Conservation (phyloP, 2,329 filamentous ascomycete species). For the Arthrobotrys conoides region DNA sequence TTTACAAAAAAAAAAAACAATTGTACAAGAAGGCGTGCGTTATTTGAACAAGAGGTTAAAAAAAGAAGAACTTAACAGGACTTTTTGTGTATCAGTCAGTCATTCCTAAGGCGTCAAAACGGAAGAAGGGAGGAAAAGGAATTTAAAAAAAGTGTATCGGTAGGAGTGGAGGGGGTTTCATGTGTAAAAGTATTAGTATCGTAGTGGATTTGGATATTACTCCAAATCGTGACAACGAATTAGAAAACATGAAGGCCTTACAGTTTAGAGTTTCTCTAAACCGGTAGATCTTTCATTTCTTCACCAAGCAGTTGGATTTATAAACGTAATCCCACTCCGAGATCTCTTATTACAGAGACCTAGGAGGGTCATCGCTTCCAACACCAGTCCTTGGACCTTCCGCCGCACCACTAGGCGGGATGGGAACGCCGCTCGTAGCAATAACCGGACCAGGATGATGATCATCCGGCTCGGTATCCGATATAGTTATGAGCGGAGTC, state of each 20-base stretch:
- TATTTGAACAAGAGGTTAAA: neutral
- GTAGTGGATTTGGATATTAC: neutral
- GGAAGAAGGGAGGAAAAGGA: no score
- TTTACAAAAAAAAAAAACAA: neutral
- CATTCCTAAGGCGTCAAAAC: neutral
- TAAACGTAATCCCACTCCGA: neutral
- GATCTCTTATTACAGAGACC: conserved; percentile 49
- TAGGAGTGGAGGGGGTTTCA: conserved; percentile 7
- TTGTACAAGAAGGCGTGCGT: neutral
- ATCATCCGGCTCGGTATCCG: conserved; percentile 50
- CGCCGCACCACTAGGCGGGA: conserved; percentile 44
- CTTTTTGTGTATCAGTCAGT: conserved; percentile 28
- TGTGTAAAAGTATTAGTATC: conserved; percentile 7
- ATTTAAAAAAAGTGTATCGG: neutral
- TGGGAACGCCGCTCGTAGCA: conserved; percentile 48
- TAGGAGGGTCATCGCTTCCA: conserved; percentile 36
- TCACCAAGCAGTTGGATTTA: neutral
- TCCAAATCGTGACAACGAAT: neutral
- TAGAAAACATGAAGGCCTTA: neutral
- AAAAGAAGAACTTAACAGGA: conserved; percentile 14
- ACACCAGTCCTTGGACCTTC: conserved; percentile 40
- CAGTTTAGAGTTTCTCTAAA: conserved; percentile 51
- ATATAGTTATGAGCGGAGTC: conserved; percentile 51
- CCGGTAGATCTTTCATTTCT: conserved; percentile 11
- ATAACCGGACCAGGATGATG: conserved; percentile 47